Base-by-base conservation (phyloP, 495 filamentous ascomycete species). In the Xylaria sp. region DNA sequence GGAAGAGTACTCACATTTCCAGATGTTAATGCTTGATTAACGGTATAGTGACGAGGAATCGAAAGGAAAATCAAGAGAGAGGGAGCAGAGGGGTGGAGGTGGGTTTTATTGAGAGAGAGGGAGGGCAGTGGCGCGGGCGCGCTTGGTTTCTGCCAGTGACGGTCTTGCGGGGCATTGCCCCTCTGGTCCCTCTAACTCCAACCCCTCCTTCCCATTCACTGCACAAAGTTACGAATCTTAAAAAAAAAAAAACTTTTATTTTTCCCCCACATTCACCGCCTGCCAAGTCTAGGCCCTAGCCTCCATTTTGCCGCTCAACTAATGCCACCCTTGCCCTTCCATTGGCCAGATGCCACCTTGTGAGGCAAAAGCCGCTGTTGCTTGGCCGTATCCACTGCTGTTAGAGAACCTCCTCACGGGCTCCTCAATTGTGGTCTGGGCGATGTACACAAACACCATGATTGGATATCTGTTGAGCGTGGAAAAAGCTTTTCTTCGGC, bases 161-260 rank as follows among this genome's bases (percentile, higher is more conserved):
- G 63, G 59, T 55, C 4, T 37, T 37, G 4, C 35, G 77, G 76
- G 72, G 69, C 66, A 66, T 58, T 76, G 73, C 75, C 73, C 77
- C 73, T 75, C 77, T 69, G n/a, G n/a, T n/a, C n/a, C n/a, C n/a
- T n/a, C n/a, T n/a, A n/a, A n/a, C n/a, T n/a, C n/a, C n/a, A 68
- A 73, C 75, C 76, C 76, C 75, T 75, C 76, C 73, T 78, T 77
- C 73, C 76, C 69, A 69, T 75, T 77, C 74, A 75, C 72, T 74
- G 70, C 71, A 75, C 73, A 70, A 70, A 67, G 67, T 73, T 33
- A 21, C 24, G 52, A 61, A 68, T 35, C 29, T 44, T 33, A 46
- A 58, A 44, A 59, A 70, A 71, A 71, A 71, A 59, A 35, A 53
- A 33, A 67, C 66, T 52, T 50, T 69, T 70, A 48, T 55, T 63